phyloP scores from a whole-genome alignment of 2,329 filamentous ascomycete genomes.

The Phaeoacremonium minimum region DNA sequence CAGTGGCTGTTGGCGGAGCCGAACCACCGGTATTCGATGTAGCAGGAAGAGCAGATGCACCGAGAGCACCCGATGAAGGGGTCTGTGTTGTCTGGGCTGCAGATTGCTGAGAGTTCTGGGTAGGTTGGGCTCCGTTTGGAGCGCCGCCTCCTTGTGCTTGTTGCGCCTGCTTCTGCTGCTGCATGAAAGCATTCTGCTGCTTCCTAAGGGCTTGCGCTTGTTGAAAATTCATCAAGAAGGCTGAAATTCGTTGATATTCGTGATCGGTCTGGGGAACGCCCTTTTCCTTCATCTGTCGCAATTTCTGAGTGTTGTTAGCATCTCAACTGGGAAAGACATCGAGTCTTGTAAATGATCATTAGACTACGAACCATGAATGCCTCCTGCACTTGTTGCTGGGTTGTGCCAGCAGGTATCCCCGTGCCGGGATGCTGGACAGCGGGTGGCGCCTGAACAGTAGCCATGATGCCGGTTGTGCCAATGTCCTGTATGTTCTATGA shows the following conservation, averaged over 20 bases:
- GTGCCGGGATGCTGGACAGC: conserved; percentile 63
- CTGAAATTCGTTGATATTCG: conserved; percentile 78
- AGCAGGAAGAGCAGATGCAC: conserved; percentile 32
- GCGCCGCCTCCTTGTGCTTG: conserved; percentile 48
- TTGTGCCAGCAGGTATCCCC: conserved; percentile 63
- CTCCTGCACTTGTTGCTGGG: conserved; percentile 73
- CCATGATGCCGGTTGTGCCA: conserved; percentile 55
- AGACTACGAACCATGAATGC: conserved; percentile 57
- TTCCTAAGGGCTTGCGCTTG: conserved; percentile 24
- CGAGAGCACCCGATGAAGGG: conserved; percentile 23
- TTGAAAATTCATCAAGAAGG: conserved; percentile 65
- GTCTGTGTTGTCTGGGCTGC: conserved; percentile 27
- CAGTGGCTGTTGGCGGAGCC: conserved; percentile 18
- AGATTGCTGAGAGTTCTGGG: conserved; percentile 30
- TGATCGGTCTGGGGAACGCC: conserved; percentile 80
- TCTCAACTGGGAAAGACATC: neutral
- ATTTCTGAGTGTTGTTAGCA: conserved; percentile 63
- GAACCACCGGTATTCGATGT: conserved; percentile 19
- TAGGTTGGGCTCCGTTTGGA: conserved; percentile 44
- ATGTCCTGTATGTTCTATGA: conserved; percentile 14
- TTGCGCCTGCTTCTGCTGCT: conserved; percentile 22
- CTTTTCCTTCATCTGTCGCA: conserved; percentile 80
- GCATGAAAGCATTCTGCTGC: conserved; percentile 10
- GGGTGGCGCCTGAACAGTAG: conserved; percentile 71
- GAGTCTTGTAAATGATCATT: too few relatives aligned